Base-by-base conservation (phyloP, 164 flowering plant genomes). In the Magnolia changhungtana region DNA sequence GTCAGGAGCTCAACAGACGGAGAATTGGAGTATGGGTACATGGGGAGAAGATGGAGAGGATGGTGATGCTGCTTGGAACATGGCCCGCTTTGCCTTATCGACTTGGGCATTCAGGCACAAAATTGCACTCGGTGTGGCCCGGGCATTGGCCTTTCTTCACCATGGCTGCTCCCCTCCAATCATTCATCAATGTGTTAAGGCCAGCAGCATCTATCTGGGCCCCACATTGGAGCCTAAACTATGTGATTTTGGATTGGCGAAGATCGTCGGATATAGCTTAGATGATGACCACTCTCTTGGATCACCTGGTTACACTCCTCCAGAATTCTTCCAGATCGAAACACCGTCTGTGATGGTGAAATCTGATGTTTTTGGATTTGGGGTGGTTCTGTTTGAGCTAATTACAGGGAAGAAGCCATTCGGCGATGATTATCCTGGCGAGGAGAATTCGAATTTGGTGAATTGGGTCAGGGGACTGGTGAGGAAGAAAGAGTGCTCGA, bases 91-190 rank as follows among this genome's bases (percentile, higher is more conserved):
- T 78, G 87, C 86, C 37, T 50, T 87, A 71, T 85, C 88, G 27
- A 87, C 89, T 2, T 93, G 98, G 98, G 75, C 85, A 75, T 92
- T 90, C 75, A 84, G 98, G 67, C 96, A 93, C 81, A 88, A 84
- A 58, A 85, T 89, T 65, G 94, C 91, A 0, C 90, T 93, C n/a
- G 94, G 95, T 61, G 90, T 90, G 10, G 98, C 98, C 2, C 82
- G 98, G 23, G 95, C 94, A n/a, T 80, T 93, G 50, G 92, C 97
- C 8, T 93, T 89, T 81, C 92, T 93, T 59, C 97, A 93, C 85
- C 97, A 93, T 71, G 98, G 96, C 23, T 91, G 96, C 84, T 90
- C 86, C 9, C 94, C 96, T 52, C 89, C 93, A 4, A 89, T 91
- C 59, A 86, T 89, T 70, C 98, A 93, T 78, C 79, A 92, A 77